Evolutionary conservation across 177 flowering plant genomes (phyloP), one percentile per base, ranked within the genome.

Genomic region (Tripterygium wilfordii): DNA sequence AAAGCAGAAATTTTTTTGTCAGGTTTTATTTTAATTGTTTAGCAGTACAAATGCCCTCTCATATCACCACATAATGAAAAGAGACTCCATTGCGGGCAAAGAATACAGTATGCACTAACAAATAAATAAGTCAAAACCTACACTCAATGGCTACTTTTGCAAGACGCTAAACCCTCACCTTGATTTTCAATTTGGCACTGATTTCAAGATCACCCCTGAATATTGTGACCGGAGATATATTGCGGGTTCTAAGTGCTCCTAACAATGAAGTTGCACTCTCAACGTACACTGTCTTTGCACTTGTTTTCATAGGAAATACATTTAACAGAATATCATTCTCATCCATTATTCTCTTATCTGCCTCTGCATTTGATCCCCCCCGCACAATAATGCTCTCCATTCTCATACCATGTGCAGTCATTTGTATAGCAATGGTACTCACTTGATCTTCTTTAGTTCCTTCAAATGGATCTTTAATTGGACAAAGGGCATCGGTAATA

Each of bases 401-500:
- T 72, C 64, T 82, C 74, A 92, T 79, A 36, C 96, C 96, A 52
- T 77, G 70, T 42, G 67, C 65, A 55, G 53, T 61, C 95, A 92
- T 80, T 62, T 80, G 89, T 16, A 25, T 54, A 53, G 88, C 86
- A 62, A 92, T 70, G 41, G 82, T 72, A 47, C 60, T 74, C 38
- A 89, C 78, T 65, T 89, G 99, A 54, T 86, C 91, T 67, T 79
- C 95, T 69, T 89, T 89, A 16, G 80, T 82, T 63, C 96, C 99
- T 65, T 80, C 89, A 68, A 41, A 74, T 22, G 99, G 88, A 49
- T 82, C 82, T 63, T 83, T 92, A 42, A 76, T 72, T 32, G 83
- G 85, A 53, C 61, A 61, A 31, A 30, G 60, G 15, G 91, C 96
- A 66, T 67, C 68, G 9, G 95, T 89, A 31, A 92, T 63, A 17